Evolutionary conservation across 441 rosid species (phyloP), one percentile per base, ranked within the genome.

Genomic region (Populus hybrid): DNA sequence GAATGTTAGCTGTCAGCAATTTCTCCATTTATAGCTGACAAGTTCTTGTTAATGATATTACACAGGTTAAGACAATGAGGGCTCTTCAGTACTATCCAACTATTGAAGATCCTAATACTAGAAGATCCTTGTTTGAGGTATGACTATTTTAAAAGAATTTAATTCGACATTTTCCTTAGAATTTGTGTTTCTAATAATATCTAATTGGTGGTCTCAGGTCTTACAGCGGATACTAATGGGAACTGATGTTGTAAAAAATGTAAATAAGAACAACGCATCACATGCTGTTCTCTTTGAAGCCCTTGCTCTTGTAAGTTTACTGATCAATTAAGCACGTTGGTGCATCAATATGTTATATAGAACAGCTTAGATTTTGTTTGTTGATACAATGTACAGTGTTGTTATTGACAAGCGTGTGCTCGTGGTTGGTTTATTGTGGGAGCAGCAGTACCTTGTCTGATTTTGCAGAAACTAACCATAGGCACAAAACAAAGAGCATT

Each of bases 281-380:
- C 99, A 97, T 81, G 99, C 98, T 67, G 99, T 97, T 79, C 99
- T 97, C 71, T 94, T 97, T 88, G 99, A 97, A 87, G 98, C 99
- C 71, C 94, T 97, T 80, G 92, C 98, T 72, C 91, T 97, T 82
- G 98, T 94, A 88, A 91, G 94, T 86, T 80, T 67, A 30, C 67
- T 46, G 71, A 73, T 76, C 12, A 66, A 61, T 67, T 42, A 73
- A 72, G n/a, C 40, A n/a, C 40, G 65, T 80, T 75, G 59, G 50
- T 65, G 16, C 57, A 14, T 14, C 57, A 46, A 53, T n/a, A 34
- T 46, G 66, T 53, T 78, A 50, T 74, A 57, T 74, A 79, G 70
- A 53, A 19, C 19, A 7, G 26, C 28, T 64, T 64, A n/a, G 24
- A 26, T 11, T 9, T 23, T 16, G 4, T 8, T 64, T 64, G 4